Base-by-base conservation (phyloP, 257 asterid species). In the Oldenlandia corymbosa region DNA sequence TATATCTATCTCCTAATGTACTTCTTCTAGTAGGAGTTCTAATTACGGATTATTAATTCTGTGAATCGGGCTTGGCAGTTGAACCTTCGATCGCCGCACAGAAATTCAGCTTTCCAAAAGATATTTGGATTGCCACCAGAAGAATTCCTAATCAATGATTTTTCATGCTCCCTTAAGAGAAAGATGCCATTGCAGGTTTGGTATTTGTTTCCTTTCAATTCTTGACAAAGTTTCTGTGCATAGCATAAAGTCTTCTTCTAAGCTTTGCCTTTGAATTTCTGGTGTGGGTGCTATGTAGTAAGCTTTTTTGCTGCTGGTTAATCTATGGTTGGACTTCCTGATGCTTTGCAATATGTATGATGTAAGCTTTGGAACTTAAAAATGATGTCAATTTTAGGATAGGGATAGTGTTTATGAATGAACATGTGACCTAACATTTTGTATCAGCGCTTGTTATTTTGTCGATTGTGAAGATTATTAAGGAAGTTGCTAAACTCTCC, bases 121-220 rank as follows among this genome's bases (percentile, higher is more conserved):
- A 52, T 64, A n/a, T 91, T 91, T 66, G 84, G 87, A 54, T 70
- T 88, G 80, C 98, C 98, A 18, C 84, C 93, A 0, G 98, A 91
- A 72, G 98, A 91, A 62, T 91, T 88, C 76, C 95, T 91, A 62
- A 79, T 91, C 70, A 86, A 81, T 37, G 97, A 91, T 78, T 91
- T 78, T 72, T 79, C 96, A 4, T 91, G 98, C 76, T 91, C 97
- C 48, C 74, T 91, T 36, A 91, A 72, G 76, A 80, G 97, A 67
- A 91, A 82, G 79, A 71, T 91, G 90, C 98, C 98, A 1, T 74
- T 88, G 47, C 98, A 88, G 96, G 98, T 91, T 34, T 34, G 39
- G 41, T 28, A 16, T 6, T 17, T 60, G 20, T 9, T 28, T 30
- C 0, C 26, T 12, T 37, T 37, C 11, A 10, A 42, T 27, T 5